phyloP scores from a whole-genome alignment of 73 alveolate genomes.

The Durusdinium trenchii region DNA sequence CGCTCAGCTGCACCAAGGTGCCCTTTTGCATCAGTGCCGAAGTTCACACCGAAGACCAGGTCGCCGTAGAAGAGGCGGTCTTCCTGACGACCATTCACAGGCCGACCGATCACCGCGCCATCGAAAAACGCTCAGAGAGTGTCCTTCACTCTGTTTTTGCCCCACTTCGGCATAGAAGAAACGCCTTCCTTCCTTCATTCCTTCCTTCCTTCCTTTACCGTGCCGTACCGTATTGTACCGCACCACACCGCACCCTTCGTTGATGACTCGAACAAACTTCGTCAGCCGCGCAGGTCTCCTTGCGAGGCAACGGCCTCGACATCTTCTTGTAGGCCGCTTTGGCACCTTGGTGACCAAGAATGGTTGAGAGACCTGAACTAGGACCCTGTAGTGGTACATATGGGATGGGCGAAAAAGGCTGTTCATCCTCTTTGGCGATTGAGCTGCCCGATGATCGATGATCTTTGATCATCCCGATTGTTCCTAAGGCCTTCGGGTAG shows the following conservation, averaged over 20 bases:
- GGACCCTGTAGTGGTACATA: too few species aligned
- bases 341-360: constrained; percentile 32
- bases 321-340: constrained; percentile 50
- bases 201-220: not conserved
- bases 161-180: too few species aligned
- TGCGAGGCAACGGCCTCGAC: constrained; percentile 44
- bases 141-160: too few species aligned
- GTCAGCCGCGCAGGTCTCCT: not conserved
- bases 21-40: constrained; percentile 73
- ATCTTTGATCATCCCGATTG: too few species aligned
- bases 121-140: not conserved
- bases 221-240: not conserved
- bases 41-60: constrained; percentile 90
- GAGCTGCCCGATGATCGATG: too few species aligned
- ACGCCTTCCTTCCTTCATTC: too few species aligned
- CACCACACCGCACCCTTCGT: not conserved
- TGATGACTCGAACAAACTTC: not conserved
- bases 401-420: too few species aligned
- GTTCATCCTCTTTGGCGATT: too few species aligned
- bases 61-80: constrained; percentile 88
- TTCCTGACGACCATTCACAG: constrained; percentile 11
- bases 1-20: not conserved
- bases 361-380: too few species aligned
- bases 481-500: too few species aligned
- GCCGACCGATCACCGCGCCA: not conserved